Conservation (phyloP, 1,284 basidiomycete species). For the Grifola frondosa region DNA sequence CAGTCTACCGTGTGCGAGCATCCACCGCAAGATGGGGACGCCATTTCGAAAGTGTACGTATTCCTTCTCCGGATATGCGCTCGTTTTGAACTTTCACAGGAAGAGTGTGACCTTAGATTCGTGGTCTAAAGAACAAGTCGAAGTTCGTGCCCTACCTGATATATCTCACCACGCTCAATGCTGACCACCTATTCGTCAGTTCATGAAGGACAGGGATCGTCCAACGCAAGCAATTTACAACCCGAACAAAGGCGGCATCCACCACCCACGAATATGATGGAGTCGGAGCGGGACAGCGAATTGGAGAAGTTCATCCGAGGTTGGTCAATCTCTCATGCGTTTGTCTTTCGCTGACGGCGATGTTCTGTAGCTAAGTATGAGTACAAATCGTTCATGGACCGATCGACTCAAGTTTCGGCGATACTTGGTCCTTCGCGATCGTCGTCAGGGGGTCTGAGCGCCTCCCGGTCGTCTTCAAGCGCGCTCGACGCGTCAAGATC, state of each 20-base stretch:
- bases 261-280: conserved; percentile 76
- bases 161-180: conserved; percentile 8
- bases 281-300: conserved; percentile 79
- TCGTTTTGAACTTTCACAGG: conserved; percentile 37
- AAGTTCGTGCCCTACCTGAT: conserved; percentile 45
- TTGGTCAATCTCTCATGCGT: conserved; percentile 33
- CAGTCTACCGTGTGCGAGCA: conserved; percentile 80
- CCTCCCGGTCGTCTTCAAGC: too few relatives aligned
- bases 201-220: conserved; percentile 77
- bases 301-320: conserved; percentile 82
- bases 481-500: conserved; percentile 42
- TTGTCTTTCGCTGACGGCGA: conserved; percentile 1
- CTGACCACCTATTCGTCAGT: conserved; percentile 37
- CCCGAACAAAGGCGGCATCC: conserved; percentile 75
- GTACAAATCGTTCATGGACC: conserved; percentile 60
- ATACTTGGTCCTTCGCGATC: conserved; percentile 47
- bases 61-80: conserved; percentile 1
- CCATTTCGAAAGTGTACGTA: conserved; percentile 79
- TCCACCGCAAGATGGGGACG: conserved; percentile 87
- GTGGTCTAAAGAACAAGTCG: conserved; percentile 85
- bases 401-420: conserved; percentile 24
- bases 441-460: too few relatives aligned
- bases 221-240: conserved; percentile 77
- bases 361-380: conserved; percentile 65
- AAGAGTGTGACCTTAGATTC: conserved; percentile 83